Percentiles rank a stretch among this genome's conserved stretches.
Evolutionary conservation across 73 alveolate species (phyloP).

Genomic region (Paramecium pentaurelia): DNA sequence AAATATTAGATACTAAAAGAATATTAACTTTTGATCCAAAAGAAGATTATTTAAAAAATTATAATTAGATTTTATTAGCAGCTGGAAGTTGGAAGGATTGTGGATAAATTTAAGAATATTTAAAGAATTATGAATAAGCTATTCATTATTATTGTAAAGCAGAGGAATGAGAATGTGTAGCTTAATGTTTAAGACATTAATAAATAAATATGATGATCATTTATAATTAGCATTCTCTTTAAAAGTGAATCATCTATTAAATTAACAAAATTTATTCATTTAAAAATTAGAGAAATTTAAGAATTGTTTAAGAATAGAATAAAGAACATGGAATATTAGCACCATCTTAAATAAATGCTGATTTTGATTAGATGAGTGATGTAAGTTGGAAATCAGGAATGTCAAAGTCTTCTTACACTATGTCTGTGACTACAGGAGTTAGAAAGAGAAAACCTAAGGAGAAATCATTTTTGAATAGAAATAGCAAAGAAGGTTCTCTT

Average conservation of each 20-base stretch:
- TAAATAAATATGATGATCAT: background rate
- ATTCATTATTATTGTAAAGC: constrained; percentile 48
- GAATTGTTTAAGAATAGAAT: background rate
- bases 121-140: constrained; percentile 29
- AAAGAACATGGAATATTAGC: constrained; percentile 13
- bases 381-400: constrained; percentile 27
- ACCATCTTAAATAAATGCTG: background rate
- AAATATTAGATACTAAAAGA: constrained; percentile 45
- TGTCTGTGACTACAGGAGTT: constrained; percentile 59
- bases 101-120: constrained; percentile 44
- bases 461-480: constrained; percentile 45
- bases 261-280: background rate
- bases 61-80: background rate
- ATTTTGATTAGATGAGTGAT: constrained; percentile 29
- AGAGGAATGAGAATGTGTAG: constrained; percentile 32
- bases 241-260: background rate
- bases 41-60: background rate
- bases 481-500: constrained; percentile 58
- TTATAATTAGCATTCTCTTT: background rate
- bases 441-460: constrained; percentile 48
- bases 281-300: background rate
- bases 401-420: constrained; percentile 25
- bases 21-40: background rate
- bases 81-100: constrained; percentile 25
- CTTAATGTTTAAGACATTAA: constrained; percentile 10